Conservation (phyloP, 106 monocot genomes). For the Dactylorhiza incarnata region DNA sequence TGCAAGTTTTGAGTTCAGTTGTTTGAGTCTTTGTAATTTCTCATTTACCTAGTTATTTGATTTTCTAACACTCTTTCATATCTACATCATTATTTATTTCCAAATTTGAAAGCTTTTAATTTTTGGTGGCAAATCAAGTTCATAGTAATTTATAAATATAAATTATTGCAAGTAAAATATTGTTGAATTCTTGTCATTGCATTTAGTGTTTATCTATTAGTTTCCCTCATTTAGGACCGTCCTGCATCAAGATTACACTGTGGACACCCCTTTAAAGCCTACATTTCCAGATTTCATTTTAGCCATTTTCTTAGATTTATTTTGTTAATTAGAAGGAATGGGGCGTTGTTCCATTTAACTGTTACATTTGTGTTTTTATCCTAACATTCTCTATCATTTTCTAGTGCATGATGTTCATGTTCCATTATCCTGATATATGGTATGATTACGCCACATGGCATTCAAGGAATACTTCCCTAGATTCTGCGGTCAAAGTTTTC, state of each 20-base stretch:
- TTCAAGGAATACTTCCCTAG: constrained; percentile 71
- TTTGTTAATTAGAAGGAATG: background rate
- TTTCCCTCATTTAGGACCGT: too few relatives aligned
- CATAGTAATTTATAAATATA: too few relatives aligned
- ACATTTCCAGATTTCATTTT: background rate
- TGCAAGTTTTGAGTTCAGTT: too few relatives aligned
- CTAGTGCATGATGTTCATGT: constrained; percentile 87
- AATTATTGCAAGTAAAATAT: too few relatives aligned
- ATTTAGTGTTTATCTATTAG: too few relatives aligned
- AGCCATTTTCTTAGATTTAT: background rate
- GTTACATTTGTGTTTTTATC: background rate
- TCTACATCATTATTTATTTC: too few relatives aligned
- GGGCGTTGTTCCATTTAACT: background rate
- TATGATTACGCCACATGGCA: constrained; percentile 96
- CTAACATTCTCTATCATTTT: constrained; percentile 14
- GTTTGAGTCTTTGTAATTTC: too few relatives aligned
- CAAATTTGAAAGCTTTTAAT: too few relatives aligned
- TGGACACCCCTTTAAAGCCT: background rate
- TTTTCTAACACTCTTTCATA: too few relatives aligned
- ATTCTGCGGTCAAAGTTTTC: constrained; percentile 77
- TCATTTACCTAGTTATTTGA: too few relatives aligned
- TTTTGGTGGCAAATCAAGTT: too few relatives aligned
- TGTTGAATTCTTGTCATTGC: too few relatives aligned
- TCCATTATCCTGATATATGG: constrained; percentile 98
- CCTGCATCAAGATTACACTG: background rate